Evolutionary conservation across 805 yeast genomes (phyloP).

Genomic region (Saturnispora sanitii): DNA sequence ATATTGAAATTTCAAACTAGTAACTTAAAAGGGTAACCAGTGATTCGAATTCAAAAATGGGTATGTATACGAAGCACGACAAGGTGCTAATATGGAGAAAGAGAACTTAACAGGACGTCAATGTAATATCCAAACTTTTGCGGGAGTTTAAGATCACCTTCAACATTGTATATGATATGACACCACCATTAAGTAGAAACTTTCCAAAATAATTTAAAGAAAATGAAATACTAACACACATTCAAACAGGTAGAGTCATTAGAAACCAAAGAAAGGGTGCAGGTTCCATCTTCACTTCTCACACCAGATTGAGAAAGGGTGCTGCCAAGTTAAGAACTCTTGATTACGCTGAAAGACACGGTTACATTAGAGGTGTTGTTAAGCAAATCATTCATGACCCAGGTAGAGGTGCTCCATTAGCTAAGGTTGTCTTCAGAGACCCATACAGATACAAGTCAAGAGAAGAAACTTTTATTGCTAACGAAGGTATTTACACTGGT

Average conservation of each 20-base stretch:
- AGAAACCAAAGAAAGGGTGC: constrained; percentile 99
- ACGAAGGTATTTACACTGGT: constrained; percentile 99
- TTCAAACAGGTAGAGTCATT: constrained; percentile 84
- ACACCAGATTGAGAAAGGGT: constrained; percentile 99
- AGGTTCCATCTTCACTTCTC: constrained; percentile 99
- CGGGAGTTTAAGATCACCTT: no score
- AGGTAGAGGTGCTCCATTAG: constrained; percentile 99
- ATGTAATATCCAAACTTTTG: no score
- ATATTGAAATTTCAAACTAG: background rate
- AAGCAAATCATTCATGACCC: constrained; percentile 98
- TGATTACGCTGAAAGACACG: constrained; percentile 99
- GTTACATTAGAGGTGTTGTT: constrained; percentile 98
- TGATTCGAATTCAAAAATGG: background rate
- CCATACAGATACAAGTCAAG: constrained; percentile 98
- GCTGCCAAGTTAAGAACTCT: constrained; percentile 99
- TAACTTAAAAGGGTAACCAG: background rate
- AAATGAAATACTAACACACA: background rate
- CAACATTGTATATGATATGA: no score
- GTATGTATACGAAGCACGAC: background rate
- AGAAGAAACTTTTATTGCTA: constrained; percentile 98
- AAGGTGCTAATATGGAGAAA: background rate
- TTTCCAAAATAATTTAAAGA: no score
- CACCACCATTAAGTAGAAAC: no score
- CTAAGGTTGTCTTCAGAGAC: constrained; percentile 98
- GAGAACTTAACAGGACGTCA: no score